Evolutionary conservation across 2,329 filamentous ascomycete species (phyloP), one percentile per base, ranked within the genome.

Genomic region (Dryadomyces quercivorus): DNA sequence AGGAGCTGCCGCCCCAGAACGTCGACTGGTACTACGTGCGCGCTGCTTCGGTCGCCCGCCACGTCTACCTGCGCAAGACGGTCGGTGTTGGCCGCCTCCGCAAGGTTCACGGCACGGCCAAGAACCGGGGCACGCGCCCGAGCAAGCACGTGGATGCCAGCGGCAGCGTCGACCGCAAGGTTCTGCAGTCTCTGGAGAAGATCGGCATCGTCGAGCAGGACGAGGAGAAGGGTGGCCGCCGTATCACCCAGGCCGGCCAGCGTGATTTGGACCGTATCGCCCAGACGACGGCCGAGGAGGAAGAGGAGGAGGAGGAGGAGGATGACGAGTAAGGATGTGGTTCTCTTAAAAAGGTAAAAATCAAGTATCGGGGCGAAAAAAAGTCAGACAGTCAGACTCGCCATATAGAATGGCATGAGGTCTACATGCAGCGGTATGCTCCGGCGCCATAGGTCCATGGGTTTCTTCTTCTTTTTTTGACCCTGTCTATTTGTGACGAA

Each of bases 51-150:
- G 86, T 98, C 71, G 93, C 93, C 69, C 90, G 91, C 71, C 92
- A 97, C 82, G 85, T 98, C 81, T 98, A 98, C 83, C 82, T 98
- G 74, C 88, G 93, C 80, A 98, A 98, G 84, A 96, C 91, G 61
- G 91, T 98, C 71, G 93, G 93, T 82, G 59, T 98, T 66, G 93
- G 93, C 76, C 90, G 93, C 71, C 85, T 98, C 67, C 87, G 92
- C 75, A 95, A 95, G 81, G 56, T 62, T 63, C 93, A 98, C 84
- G 93, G 90, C 68, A 86, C 83, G 66, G 86, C 87, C 80, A 96
- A 95, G 85, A 98, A 97, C 86, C 90, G 93, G 66, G 93, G 93
- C 67, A 83, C 83, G 66, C 83, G 86, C 65, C 93, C 93, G 71
- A 88, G 84, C 62, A 85, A 95, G 77, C 93, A 98, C 82, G 88